Conservation (phyloP, 202 grass and related monocot genomes). For the Carex sylvatica region DNA sequence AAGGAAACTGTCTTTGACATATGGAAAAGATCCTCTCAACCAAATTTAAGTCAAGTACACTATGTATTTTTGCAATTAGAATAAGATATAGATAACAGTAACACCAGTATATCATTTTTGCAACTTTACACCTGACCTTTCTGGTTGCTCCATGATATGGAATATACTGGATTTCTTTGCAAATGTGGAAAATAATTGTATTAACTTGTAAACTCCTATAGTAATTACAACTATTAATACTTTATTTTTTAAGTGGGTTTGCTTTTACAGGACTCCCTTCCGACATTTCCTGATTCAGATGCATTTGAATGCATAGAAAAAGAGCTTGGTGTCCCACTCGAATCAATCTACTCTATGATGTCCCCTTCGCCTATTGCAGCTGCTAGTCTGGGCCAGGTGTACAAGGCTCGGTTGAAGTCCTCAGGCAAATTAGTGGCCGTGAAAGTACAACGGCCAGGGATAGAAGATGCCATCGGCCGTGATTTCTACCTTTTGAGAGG, state of each 20-base stretch:
- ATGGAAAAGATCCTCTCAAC: neutral
- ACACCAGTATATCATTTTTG: neutral
- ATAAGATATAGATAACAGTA: neutral
- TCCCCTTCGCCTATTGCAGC: conserved; percentile 87
- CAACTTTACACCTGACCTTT: neutral
- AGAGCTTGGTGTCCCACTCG: conserved; percentile 69
- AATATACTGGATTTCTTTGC: neutral
- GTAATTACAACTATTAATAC: neutral
- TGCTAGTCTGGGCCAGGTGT: conserved; percentile 94
- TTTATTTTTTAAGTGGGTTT: neutral
- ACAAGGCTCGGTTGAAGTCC: conserved; percentile 77
- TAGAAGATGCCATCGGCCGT: conserved; percentile 85
- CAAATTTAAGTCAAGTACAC: neutral
- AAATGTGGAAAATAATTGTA: neutral
- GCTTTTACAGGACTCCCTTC: conserved; percentile 77
- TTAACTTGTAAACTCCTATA: neutral
- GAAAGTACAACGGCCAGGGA: conserved; percentile 82
- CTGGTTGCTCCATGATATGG: neutral
- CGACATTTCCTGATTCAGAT: conserved; percentile 85
- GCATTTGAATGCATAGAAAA: conserved; percentile 86
- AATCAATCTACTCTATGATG: conserved; percentile 68
- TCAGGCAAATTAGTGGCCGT: conserved; percentile 75
- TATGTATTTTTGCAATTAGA: neutral
- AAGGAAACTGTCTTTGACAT: neutral
- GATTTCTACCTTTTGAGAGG: conserved; percentile 93